Percentiles rank a stretch among this genome's conserved stretches.
phyloP scores from a whole-genome alignment of 2,329 filamentous ascomycete species.

The Curvularia eragrostidis region DNA sequence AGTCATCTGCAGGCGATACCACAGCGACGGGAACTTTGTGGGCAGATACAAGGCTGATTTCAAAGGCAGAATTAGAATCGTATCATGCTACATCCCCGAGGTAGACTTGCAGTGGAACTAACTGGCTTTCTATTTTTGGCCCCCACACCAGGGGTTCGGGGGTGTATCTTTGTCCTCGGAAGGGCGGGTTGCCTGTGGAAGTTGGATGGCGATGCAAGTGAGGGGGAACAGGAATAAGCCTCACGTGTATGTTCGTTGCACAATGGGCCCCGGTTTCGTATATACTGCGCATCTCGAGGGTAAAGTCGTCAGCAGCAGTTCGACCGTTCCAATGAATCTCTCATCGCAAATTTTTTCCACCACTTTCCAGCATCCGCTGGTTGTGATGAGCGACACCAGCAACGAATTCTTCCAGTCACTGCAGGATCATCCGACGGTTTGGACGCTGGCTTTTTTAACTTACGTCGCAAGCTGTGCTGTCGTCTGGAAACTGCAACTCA shows the following conservation, averaged over 20 bases:
- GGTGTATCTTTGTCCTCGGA: too few species aligned
- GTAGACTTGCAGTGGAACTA: not conserved
- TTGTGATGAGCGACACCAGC: not conserved
- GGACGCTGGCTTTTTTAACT: not conserved
- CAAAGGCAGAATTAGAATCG: not conserved
- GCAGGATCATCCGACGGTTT: not conserved
- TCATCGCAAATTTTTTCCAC: not conserved
- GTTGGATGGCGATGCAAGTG: too few species aligned
- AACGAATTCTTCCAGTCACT: not conserved
- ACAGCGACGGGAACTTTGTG: not conserved
- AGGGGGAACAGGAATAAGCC: too few species aligned
- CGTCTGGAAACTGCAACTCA: not conserved
- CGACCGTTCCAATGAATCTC: not conserved
- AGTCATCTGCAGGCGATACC: not conserved
- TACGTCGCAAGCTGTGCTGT: not conserved
- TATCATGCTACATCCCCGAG: not conserved
- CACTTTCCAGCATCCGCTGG: not conserved
- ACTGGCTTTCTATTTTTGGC: not conserved
- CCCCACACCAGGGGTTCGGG: not conserved
- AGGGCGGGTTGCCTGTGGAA: too few species aligned
- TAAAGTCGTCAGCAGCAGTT: not conserved
- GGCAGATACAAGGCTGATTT: not conserved
- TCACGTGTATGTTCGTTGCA: too few species aligned
- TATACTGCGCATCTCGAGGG: too few species aligned
- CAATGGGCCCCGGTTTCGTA: too few species aligned